Base-by-base conservation (phyloP, 345 rosid species). In the Eutrema yunnanense region DNA sequence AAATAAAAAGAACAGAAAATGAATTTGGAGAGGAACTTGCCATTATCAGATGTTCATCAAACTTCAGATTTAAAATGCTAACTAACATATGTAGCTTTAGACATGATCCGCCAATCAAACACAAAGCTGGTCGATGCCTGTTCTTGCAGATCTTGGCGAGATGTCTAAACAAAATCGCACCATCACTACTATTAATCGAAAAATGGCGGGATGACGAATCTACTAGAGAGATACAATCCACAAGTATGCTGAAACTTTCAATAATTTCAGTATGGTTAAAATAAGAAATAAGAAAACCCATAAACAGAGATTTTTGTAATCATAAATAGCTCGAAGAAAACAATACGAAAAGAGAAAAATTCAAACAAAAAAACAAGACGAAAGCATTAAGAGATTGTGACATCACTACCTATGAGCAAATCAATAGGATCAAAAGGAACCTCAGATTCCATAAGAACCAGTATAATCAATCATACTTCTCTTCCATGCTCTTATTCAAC, bases 341-440 rank as follows among this genome's bases (percentile, higher is more conserved):
- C 50, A 73, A 38, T 19, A 55, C 51, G 6, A 56, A 56, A 73
- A 9, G 40, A 32, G 19, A 53, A 38, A 22, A 10, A 11, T 34
- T 32, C 10, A 2, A 19, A 6, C 33, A 10, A 3, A 4, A 4
- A 30, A 52, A 38, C n/a, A 58, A 60, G 62, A 72, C 27, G 54
- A 63, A 55, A 65, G 41, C 50, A 29, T 55, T 46, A 55, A 54
- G 64, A 64, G 56, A 73, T 29, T 57, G 65, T 73, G 77, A 65
- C 44, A 5, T 29, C 27, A 73, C 65, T 64, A 57, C 43, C 72
- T 57, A 65, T 57, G 78, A 73, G 72, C 52, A 65, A 40, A 57
- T 57, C 65, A 64, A 36, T 36, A 29, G 30, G 66, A 70, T 58
- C 46, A 60, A 49, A 40, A 60, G 58, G 59, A 56, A 65, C 65